Evolutionary conservation across 768 basidiomycete species (phyloP), one percentile per base, ranked within the genome.

Genomic region (Stropharia rugosoannulata): DNA sequence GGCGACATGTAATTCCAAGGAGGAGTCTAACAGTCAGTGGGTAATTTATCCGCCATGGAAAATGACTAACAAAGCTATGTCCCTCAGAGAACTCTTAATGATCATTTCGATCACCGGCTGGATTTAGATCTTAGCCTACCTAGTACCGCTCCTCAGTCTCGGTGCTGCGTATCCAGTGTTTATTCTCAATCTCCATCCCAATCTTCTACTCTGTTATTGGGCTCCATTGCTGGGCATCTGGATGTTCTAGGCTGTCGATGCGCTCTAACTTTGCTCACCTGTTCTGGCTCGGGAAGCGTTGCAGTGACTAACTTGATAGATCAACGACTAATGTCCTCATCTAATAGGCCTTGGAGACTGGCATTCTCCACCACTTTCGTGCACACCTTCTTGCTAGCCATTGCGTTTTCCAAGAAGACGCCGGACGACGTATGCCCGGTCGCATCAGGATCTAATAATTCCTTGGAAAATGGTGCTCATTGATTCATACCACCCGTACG

Each of bases 361-460:
- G 43, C 25, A 32, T 46, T 41, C 22, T 16, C 53, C 25, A n/a
- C 29, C 19, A 48, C 8, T 50, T 55, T 59, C 50, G 45, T 57
- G 39, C 39, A 56, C 62, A 54, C 59, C 56, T 59, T 58, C 58
- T 56, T 25, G 46, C 51, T 32, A 43, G 43, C 41, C 18, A 56
- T 51, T 55, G 53, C 52, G 49, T 45, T 49, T 42, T 47, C 53
- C 54, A 57, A 49, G 59, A 57, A 49, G 59, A 47, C 62, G 47
- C 62, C 64, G 64, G 62, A 49, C 49, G 57, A 54, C 55, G 58
- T 47, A 35, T 36, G 57, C 38, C 64, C 62, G 64, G 64, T 60
- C 22, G 49, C 56, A 32, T 32, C 29, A 32, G 29, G 9, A 32
- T 32, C 50, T 51, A 51, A 44, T 51, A 46, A 53, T 36, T 54